Conservation (phyloP, 805 yeast species). For the Priceomyces fermenticarens region DNA sequence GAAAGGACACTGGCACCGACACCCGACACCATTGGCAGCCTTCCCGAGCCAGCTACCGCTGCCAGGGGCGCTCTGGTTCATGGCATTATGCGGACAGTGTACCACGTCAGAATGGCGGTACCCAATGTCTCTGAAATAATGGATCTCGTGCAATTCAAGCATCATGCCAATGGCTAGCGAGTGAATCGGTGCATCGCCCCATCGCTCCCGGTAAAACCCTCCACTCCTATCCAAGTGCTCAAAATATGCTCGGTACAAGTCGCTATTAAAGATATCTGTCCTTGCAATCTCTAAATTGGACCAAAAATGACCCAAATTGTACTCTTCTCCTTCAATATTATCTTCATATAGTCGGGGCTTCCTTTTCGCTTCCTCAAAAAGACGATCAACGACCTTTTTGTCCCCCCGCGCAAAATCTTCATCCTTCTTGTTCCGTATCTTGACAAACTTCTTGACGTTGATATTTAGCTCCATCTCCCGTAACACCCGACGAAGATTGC, state of each 20-base stretch:
- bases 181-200: constrained; percentile 98
- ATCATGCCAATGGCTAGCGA: constrained; percentile 81
- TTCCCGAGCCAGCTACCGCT: constrained; percentile 3
- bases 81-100: constrained; percentile 75
- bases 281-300: constrained; percentile 90
- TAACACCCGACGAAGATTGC: constrained; percentile 16
- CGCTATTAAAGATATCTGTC: constrained; percentile 67
- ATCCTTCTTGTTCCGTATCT: constrained; percentile 19
- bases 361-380: constrained; percentile 36
- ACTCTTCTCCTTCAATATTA: constrained; percentile 62
- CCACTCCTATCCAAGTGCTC: constrained; percentile 64
- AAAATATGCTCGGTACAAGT: constrained; percentile 65
- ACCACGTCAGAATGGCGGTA: constrained; percentile 76
- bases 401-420: constrained; percentile 20
- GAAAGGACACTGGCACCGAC: constrained; percentile 78
- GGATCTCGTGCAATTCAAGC: constrained; percentile 65
- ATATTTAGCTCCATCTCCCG: constrained; percentile 26
- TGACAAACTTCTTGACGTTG: constrained; percentile 21
- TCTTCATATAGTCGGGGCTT: constrained; percentile 43
- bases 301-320: constrained; percentile 87
- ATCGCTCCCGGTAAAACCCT: constrained; percentile 87
- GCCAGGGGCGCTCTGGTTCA: constrained; percentile 11
- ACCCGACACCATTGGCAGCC: constrained; percentile 59
- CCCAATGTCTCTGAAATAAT: constrained; percentile 91
- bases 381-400: constrained; percentile 28